A percentile compares a stretch with the other conserved stretches of the same genome.
Conservation (phyloP, 805 yeast genomes). For the Candida takata region DNA sequence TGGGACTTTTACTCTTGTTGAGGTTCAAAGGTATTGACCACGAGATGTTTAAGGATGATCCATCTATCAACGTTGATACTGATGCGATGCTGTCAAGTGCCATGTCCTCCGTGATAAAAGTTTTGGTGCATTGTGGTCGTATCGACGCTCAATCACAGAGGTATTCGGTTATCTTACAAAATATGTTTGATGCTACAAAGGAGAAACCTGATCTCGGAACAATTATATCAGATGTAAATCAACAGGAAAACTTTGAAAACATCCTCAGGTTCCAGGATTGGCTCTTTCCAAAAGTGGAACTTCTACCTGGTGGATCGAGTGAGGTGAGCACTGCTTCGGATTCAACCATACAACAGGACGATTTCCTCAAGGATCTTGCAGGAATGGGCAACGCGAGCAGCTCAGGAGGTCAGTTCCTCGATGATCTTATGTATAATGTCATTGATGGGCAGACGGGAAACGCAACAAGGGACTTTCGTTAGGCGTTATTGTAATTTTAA, state of each 20-base stretch:
- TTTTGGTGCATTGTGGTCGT: slow-evolving; percentile 15
- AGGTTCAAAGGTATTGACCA: slow-evolving; percentile 13
- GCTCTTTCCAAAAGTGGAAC: slow-evolving; percentile 17
- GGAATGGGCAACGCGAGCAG: slow-evolving; percentile 11
- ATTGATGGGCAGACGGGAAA: slow-evolving; percentile 9
- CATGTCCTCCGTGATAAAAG: slow-evolving; percentile 17
- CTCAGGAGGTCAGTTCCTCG: slow-evolving; percentile 14
- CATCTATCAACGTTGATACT: slow-evolving; percentile 10
- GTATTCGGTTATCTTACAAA: slow-evolving; percentile 12
- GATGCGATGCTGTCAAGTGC: slow-evolving; percentile 14
- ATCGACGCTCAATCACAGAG: slow-evolving; percentile 16
- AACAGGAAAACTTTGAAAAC: slow-evolving; percentile 17
- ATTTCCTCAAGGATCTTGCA: slow-evolving; percentile 16
- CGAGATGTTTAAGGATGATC: slow-evolving; percentile 14
- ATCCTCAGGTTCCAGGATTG: slow-evolving; percentile 22
- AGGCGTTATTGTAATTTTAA: too few relatives aligned
- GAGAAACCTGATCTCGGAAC: slow-evolving; percentile 1
- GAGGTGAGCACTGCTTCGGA: slow-evolving; percentile 1
- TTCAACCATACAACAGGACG: slow-evolving; percentile 3
- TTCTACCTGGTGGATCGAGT: slow-evolving; percentile 1
- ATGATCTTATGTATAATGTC: slow-evolving; percentile 18
- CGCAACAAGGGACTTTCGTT: too few relatives aligned
- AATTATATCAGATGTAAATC: slow-evolving; percentile 3
- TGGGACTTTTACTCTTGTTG: slow-evolving; percentile 27
- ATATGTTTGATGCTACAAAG: slow-evolving; percentile 16